Base-by-base conservation (phyloP, 2,329 filamentous ascomycete genomes). In the Aphanoascus verrucosus region DNA sequence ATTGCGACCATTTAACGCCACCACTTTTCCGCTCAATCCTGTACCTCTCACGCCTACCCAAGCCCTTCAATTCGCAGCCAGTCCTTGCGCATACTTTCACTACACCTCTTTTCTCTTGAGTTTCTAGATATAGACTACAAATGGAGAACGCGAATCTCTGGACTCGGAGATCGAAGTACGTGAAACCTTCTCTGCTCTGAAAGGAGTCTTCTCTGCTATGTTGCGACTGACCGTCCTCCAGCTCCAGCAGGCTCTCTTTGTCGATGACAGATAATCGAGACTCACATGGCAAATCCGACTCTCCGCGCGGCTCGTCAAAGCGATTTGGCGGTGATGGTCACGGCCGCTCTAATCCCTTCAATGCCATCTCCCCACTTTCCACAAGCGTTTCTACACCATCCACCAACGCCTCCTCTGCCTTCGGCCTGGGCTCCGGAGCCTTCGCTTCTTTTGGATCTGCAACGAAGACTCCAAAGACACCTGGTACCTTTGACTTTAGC, bases 391-490 rank as follows among this genome's bases (percentile, higher is more conserved):
- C 84, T 35, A 91, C 88, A 8, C 88, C 89, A 12, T 88, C 85
- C 11, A 78, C 81, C 52, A 80, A 80, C 61, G 88, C 87, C 53
- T 89, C 88, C 15, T 90, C 85, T 64, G 90, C 91, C 55, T 98
- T 98, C 72, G 90, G 89, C 49, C 76, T 98, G 56, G 93, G 93
- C 40, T 94, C 88, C 15, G 93, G 93, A 62, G 93, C 93, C 53
- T 98, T 98, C 69, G 91, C 91, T 38, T 94, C 90, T n/a, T 94
- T 94, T 69, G 90, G 91, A 20, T 77, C 77, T 42, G 81, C 85
- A 32, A 79, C 80, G 34, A 95, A 94, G 74, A 90, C 89, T 1
- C 87, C 89, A 50, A 97, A 96, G 75, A 84, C 86, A 45, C 79
- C 85, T 7, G 86, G 85, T 49, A 82, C 85, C 12, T 87, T 94